Percentiles rank a stretch among this genome's conserved stretches.
Conservation (phyloP, 495 filamentous ascomycete species). For the Aspergillus incahuasiensis region DNA sequence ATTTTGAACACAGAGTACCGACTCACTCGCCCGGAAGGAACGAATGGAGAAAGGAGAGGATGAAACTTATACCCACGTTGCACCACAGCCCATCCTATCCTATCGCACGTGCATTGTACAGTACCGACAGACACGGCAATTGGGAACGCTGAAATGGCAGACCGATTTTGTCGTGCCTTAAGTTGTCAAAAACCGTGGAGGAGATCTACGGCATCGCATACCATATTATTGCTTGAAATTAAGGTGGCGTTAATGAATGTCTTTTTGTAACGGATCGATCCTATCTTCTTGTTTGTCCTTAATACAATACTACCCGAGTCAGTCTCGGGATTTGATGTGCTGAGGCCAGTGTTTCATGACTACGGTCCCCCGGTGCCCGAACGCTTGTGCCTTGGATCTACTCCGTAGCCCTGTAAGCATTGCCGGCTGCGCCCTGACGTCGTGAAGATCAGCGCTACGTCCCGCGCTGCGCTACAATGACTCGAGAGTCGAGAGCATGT, state of each 20-base stretch:
- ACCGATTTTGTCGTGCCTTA: background rate
- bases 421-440: background rate
- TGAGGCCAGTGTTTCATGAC: no score
- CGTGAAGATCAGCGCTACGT: constrained; percentile 1
- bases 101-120: background rate
- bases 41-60: background rate
- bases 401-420: background rate
- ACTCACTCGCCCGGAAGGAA: background rate
- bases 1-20: background rate
- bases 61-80: constrained; percentile 1
- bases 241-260: constrained; percentile 7
- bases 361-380: background rate
- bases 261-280: background rate
- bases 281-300: constrained; percentile 1
- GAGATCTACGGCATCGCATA: constrained; percentile 1
- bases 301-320: background rate
- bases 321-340: background rate
- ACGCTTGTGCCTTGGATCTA: background rate
- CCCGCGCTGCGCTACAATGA: background rate
- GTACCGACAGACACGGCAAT: background rate
- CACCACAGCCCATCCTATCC: background rate
- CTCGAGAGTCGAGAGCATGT: no score
- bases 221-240: background rate
- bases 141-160: background rate
- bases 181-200: background rate